Percentiles rank a stretch among this genome's conserved stretches.
phyloP scores from a whole-genome alignment of 176 grass and related monocot genomes.

The Paspalum notatum region DNA sequence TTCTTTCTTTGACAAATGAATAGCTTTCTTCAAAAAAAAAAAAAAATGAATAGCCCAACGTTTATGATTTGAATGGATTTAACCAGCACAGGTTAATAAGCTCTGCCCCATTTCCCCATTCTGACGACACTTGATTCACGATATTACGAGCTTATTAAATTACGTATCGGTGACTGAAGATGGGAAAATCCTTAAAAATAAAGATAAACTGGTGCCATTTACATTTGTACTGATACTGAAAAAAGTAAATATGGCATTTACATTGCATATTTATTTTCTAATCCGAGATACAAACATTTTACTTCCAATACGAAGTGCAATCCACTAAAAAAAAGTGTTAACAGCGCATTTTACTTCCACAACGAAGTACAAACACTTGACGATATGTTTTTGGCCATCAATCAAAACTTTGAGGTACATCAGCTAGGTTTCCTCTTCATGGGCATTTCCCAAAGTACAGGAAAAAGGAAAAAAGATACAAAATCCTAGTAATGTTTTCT shows the following conservation, averaged over 20 bases:
- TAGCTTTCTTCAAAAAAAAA: too few relatives aligned
- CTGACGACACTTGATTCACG: background rate
- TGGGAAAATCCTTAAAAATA: background rate
- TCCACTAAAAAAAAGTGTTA: background rate
- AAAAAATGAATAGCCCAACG: too few relatives aligned
- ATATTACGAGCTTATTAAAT: background rate
- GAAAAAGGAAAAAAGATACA: background rate
- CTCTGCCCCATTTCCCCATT: background rate
- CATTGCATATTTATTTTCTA: background rate
- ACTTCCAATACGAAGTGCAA: background rate
- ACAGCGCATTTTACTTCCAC: too few relatives aligned
- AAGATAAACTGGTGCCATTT: background rate
- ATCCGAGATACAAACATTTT: background rate
- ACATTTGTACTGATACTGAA: background rate
- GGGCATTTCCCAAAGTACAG: background rate
- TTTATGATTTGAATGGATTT: too few relatives aligned
- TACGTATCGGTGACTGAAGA: background rate
- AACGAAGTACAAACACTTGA: background rate
- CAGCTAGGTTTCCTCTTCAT: slow-evolving; percentile 1
- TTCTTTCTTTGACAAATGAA: background rate
- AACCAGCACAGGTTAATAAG: too few relatives aligned
- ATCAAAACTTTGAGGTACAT: slow-evolving; percentile 1
- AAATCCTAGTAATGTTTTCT: slow-evolving; percentile 21
- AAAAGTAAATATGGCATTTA: background rate
- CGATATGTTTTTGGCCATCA: background rate